Evolutionary conservation across 352 stramenopile genomes (phyloP), one percentile per base, ranked within the genome.

Genomic region (Globisporangium canariense): DNA sequence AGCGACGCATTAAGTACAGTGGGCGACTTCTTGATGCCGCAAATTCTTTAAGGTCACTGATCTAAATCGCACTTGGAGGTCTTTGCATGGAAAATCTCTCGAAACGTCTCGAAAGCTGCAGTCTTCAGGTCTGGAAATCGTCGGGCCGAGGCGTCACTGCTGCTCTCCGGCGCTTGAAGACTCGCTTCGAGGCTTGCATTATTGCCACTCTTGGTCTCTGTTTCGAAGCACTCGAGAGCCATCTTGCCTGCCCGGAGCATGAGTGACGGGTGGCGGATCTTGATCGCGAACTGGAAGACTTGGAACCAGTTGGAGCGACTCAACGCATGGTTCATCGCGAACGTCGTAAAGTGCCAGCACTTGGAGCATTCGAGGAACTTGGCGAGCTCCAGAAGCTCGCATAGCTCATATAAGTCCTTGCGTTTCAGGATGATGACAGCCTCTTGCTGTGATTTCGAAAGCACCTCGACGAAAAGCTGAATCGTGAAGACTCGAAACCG

Each of bases 261-360:
- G 34, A 63, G 62, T 14, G 55, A 62, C 6, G 62, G 62, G 16
- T 67, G 62, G 7, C 53, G 34, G 16, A 36, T 50, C 32, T 25
- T 54, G 16, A 58, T 25, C 6, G 53, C 62, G 32, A 62, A 62
- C 16, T 41, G 14, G 28, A 63, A 62, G 14, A 53, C 45, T 2
- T 14, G 25, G 14, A 52, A 58, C 53, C 62, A 67, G 18, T 58
- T 67, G 2, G 20, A n/a, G 25, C 1, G 43, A 16, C 0, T 11
- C 40, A 67, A 41, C 6, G 41, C 5, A 14, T 58, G 54, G 2
- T 22, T 58, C 28, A 67, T 7, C 22, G 53, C 62, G 16, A 67
- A 67, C 0, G 62, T 63, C 13, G 62, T 52, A 9, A 67, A 67
- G 45, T 67, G 62, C 62, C 62, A 67, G 53, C 62, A 62, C 22